Evolutionary conservation across 2,329 filamentous ascomycete species (phyloP).

Genomic region (Pseudogymnoascus sp.): DNA sequence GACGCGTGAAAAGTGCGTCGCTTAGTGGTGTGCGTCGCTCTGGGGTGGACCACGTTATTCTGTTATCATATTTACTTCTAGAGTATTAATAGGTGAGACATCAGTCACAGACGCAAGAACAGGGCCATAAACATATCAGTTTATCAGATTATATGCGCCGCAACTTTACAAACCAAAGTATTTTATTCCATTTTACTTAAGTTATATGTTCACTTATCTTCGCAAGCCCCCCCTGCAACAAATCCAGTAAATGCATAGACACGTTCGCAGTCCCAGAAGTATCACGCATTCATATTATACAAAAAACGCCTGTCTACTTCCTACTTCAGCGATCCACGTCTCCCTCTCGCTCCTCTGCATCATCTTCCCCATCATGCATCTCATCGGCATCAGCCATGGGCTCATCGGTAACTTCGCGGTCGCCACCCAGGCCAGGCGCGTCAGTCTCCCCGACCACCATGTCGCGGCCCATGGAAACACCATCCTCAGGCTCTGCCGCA

Average conservation of each 20-base stretch:
- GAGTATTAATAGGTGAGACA: too few species aligned
- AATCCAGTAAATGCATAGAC: constrained; percentile 1
- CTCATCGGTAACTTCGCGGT: background rate
- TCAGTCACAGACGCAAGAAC: too few species aligned
- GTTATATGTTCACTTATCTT: background rate
- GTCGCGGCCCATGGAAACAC: background rate
- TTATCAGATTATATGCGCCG: background rate
- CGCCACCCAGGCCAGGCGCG: background rate
- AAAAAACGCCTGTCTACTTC: constrained; percentile 5
- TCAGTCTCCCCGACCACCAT: constrained; percentile 1
- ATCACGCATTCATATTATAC: constrained; percentile 1
- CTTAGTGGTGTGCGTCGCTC: too few species aligned
- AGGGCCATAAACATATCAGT: background rate
- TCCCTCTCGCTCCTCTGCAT: constrained; percentile 4
- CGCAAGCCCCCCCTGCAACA: background rate
- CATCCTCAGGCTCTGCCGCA: background rate
- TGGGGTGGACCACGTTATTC: too few species aligned
- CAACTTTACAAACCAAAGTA: background rate
- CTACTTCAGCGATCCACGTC: constrained; percentile 9
- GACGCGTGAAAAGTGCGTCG: too few species aligned
- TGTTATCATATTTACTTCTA: background rate
- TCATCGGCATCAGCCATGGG: constrained; percentile 6
- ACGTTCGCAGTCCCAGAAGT: background rate
- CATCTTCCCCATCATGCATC: constrained; percentile 10
- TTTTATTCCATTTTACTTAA: background rate